Evolutionary conservation across 768 basidiomycete genomes (phyloP), one percentile per base, ranked within the genome.

Genomic region (Rhodosporidiobolus sp.): DNA sequence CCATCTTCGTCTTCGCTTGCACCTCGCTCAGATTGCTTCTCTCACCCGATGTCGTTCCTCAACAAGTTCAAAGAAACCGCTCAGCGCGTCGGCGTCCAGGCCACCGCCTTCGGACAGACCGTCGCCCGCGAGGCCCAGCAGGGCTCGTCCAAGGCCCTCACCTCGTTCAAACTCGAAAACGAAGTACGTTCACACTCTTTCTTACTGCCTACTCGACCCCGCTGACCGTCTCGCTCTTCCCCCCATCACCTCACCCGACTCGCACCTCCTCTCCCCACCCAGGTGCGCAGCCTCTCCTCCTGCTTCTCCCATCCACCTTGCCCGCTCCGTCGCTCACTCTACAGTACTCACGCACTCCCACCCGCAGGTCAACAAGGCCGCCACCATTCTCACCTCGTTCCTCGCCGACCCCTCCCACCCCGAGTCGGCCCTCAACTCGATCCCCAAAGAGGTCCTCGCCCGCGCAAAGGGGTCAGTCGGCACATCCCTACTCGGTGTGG

Each of bases 381-480:
- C 94, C 24, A 91, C 89, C 82, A 97, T 95, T 77, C 83, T 97
- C 43, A 88, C 87, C 73, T 88, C 87, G 74, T 97, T 97, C 85
- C 38, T 78, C 45, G 94, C 94, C 70, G 88, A 95, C 82, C 94
- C 95, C 24, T 85, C 87, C 46, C 84, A 88, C 75, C 94, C 94
- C 22, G 86, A 90, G 78, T 92, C 92, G 49, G 95, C 94, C 2
- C 87, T 98, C 68, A 97, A 98, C 80, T 82, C 94, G 5, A 89
- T 98, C 77, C 95, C 95, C 4, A 95, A 96, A 81, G 90, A 88
- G 17, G 92, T 98, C 61, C 82, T 99, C 26, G 90, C 91, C 77
- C 85, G 87, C 65, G 93, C 95, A 26, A 86, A 94, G 85, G 94
- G 94, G 90, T 75, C 62, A 83, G 67, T 54, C 11, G 32, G 24